Percentiles rank a stretch among this genome's conserved stretches.
Conservation (phyloP, 345 rosid species). For the Eucalyptus polyanthemos region DNA sequence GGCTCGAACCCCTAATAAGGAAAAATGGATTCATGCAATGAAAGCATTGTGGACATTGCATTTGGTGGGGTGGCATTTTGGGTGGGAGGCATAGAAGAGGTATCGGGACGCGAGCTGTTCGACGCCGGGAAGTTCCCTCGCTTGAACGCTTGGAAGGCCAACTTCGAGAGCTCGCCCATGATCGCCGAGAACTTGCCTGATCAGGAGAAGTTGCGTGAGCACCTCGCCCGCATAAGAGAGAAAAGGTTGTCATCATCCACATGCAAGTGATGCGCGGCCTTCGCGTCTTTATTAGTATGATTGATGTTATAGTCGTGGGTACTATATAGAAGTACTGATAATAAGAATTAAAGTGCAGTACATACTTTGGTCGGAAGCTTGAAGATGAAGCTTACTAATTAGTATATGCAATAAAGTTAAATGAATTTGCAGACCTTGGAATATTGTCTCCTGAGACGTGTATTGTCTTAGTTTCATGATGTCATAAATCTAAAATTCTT, state of each 20-base stretch:
- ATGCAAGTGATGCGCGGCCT: not conserved
- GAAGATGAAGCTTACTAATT: not conserved
- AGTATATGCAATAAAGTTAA: not conserved
- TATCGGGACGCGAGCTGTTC: not conserved
- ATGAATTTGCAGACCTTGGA: not conserved
- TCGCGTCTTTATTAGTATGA: not conserved
- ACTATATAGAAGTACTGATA: not conserved
- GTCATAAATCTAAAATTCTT: not conserved
- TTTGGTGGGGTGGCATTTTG: not conserved
- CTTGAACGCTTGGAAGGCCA: not conserved
- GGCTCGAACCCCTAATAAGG: too few species aligned
- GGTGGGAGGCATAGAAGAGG: not conserved
- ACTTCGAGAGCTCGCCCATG: not conserved
- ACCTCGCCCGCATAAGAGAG: not conserved
- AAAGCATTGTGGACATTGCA: conserved; percentile 1
- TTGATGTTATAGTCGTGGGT: not conserved
- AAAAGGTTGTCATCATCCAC: not conserved
- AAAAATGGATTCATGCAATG: too few species aligned
- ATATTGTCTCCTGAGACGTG: not conserved
- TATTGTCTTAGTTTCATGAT: not conserved
- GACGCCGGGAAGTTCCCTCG: not conserved
- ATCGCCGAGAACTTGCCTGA: conserved; percentile 9
- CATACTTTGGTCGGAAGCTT: not conserved
- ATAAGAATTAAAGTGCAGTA: not conserved
- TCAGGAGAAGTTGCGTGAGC: not conserved